phyloP scores from a whole-genome alignment of 1,284 basidiomycete species.

The Volvariella volvacea region DNA sequence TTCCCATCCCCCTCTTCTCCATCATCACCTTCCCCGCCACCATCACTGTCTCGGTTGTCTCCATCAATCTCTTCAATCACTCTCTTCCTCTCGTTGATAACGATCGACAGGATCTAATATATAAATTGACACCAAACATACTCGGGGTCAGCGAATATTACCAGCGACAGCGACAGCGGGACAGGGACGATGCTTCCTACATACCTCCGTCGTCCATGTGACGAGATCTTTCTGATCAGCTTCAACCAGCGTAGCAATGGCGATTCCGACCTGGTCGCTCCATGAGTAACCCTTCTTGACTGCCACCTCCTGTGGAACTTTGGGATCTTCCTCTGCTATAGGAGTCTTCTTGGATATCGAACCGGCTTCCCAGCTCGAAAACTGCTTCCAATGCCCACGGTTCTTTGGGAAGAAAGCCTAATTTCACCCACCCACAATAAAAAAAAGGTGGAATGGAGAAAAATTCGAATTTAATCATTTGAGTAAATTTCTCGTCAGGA shows the following conservation, averaged over 20 bases:
- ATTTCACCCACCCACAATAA: slow-evolving; percentile 7
- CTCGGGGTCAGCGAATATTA: slow-evolving; percentile 6
- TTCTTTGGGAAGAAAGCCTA: slow-evolving; percentile 89
- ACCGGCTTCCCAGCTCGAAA: slow-evolving; percentile 77
- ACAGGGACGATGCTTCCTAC: slow-evolving; percentile 17
- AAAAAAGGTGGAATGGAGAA: slow-evolving; percentile 7
- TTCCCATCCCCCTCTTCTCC: slow-evolving; percentile 44
- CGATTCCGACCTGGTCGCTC: slow-evolving; percentile 86
- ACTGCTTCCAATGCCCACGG: slow-evolving; percentile 78
- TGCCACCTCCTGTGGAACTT: slow-evolving; percentile 62
- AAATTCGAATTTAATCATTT: no score
- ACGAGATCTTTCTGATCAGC: slow-evolving; percentile 58
- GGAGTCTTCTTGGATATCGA: slow-evolving; percentile 37
- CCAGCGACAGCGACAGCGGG: no score
- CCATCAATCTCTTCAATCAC: slow-evolving; percentile 71
- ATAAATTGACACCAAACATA: slow-evolving; percentile 6
- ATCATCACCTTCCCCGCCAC: slow-evolving; percentile 36
- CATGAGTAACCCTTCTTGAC: slow-evolving; percentile 87
- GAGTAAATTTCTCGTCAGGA: no score
- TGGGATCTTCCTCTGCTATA: slow-evolving; percentile 36
- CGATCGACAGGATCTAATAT: slow-evolving; percentile 63
- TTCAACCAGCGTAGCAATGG: slow-evolving; percentile 69
- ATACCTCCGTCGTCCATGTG: slow-evolving; percentile 75
- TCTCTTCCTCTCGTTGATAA: slow-evolving; percentile 59
- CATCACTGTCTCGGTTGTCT: slow-evolving; percentile 27